Conservation (phyloP, 345 rosid species). For the Noccaea bulbosa region DNA sequence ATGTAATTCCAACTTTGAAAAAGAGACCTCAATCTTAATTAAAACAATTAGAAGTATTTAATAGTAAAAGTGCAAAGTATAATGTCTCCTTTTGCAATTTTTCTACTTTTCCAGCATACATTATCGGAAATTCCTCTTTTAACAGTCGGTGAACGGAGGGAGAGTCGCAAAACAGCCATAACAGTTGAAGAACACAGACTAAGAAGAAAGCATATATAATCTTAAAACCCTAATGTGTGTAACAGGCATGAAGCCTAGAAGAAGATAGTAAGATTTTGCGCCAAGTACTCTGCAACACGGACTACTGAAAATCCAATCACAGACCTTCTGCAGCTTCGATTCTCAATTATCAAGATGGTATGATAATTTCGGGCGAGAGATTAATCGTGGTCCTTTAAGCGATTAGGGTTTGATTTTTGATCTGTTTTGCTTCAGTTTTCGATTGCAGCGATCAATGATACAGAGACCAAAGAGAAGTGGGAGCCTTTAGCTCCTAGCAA, state of each 20-base stretch:
- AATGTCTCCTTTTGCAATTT: neutral
- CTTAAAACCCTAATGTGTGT: slow-evolving; percentile 27
- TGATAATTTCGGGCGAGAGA: slow-evolving; percentile 13
- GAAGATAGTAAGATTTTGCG: slow-evolving; percentile 9
- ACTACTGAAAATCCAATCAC: neutral
- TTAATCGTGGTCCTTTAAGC: neutral
- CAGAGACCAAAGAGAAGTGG: slow-evolving; percentile 81
- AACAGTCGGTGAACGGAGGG: neutral
- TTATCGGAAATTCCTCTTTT: neutral
- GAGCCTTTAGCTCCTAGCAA: slow-evolving; percentile 98
- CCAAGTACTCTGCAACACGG: slow-evolving; percentile 20
- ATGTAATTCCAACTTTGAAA: no score
- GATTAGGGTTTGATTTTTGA: slow-evolving; percentile 18
- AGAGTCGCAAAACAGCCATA: slow-evolving; percentile 5
- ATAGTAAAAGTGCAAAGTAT: neutral
- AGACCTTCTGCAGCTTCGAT: slow-evolving; percentile 14
- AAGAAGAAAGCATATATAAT: slow-evolving; percentile 4
- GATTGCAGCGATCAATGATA: slow-evolving; percentile 92
- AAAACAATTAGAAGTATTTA: neutral
- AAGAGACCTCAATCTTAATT: neutral
- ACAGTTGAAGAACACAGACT: slow-evolving; percentile 17
- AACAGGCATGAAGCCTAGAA: neutral
- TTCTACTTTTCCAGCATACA: neutral
- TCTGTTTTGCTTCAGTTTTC: slow-evolving; percentile 63
- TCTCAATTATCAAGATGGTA: slow-evolving; percentile 34